Conservation (phyloP, 2,329 filamentous ascomycete species). For the Arthrocladium fulminans region DNA sequence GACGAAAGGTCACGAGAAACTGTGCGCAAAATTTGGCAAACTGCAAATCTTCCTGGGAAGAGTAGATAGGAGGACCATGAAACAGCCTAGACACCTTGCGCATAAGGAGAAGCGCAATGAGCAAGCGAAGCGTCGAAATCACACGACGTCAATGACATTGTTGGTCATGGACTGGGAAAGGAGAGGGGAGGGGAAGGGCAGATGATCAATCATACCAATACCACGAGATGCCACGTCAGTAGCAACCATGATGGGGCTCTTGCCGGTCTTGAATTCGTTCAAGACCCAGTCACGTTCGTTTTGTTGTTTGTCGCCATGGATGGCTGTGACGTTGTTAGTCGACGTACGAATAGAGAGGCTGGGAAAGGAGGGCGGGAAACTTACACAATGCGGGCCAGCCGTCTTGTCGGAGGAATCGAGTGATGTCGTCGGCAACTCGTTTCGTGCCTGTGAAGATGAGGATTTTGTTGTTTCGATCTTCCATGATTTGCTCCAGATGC, state of each 20-base stretch:
- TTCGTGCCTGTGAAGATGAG: conserved; percentile 80
- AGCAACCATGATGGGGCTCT: conserved; percentile 99
- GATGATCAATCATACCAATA: conserved; percentile 83
- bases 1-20: conserved; percentile 66
- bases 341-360: conserved; percentile 20
- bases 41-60: conserved; percentile 65
- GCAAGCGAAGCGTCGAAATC: conserved; percentile 67
- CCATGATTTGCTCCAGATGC: conserved; percentile 96
- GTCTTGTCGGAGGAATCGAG: conserved; percentile 91
- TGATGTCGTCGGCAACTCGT: conserved; percentile 97
- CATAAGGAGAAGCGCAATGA: conserved; percentile 76
- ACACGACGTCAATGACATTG: conserved; percentile 47
- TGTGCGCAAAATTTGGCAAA: conserved; percentile 16
- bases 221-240: conserved; percentile 99
- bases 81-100: conserved; percentile 84
- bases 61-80: conserved; percentile 67
- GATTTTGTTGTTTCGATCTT: conserved; percentile 88
- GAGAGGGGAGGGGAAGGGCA: conserved; percentile 29
- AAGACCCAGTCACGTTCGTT: conserved; percentile 99
- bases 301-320: conserved; percentile 98
- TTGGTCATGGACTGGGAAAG: conserved; percentile 25
- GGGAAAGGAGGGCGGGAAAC: conserved; percentile 30
- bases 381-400: conserved; percentile 94
- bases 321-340: conserved; percentile 53
- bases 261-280: conserved; percentile 98